A percentile compares a stretch with the other conserved stretches of the same genome.
phyloP scores from a whole-genome alignment of 2,329 filamentous ascomycete species.

The Aspergillus fumigatiaffinis region DNA sequence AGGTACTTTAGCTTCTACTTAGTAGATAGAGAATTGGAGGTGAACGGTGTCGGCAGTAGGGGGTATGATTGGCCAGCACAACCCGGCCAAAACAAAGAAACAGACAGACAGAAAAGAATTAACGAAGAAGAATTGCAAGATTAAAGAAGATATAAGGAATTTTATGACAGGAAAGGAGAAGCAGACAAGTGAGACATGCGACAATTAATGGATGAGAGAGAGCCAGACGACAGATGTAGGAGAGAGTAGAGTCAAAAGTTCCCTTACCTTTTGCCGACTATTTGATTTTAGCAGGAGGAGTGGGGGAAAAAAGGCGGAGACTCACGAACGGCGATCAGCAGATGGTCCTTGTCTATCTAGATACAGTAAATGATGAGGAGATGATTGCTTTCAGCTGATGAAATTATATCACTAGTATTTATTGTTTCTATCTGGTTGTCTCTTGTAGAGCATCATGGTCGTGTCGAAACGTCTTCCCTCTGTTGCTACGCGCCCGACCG shows the following conservation, averaged over 20 bases:
- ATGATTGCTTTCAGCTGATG: too few relatives aligned
- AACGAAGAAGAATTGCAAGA: neutral
- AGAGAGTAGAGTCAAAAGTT: neutral
- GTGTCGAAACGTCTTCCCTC: too few relatives aligned
- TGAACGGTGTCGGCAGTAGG: neutral
- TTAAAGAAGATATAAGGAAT: neutral
- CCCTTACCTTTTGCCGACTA: neutral
- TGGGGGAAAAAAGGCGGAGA: slow-evolving; percentile 16
- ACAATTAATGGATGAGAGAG: neutral
- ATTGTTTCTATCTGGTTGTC: too few relatives aligned
- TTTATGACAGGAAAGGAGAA: neutral
- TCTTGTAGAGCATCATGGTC: too few relatives aligned
- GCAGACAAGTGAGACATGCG: neutral
- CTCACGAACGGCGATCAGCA: slow-evolving; percentile 14
- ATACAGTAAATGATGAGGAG: too few relatives aligned
- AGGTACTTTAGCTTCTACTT: neutral
- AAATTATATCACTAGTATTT: too few relatives aligned
- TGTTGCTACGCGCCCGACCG: too few relatives aligned
- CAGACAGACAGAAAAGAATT: slow-evolving; percentile 15
- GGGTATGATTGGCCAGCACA: neutral
- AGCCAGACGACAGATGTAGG: neutral
- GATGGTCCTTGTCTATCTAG: neutral
- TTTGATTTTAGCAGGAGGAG: neutral
- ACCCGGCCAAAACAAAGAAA: slow-evolving; percentile 5
- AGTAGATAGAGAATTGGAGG: neutral